phyloP scores from a whole-genome alignment of 805 yeast species.

The Hanseniaspora pseudoguilliermondii region DNA sequence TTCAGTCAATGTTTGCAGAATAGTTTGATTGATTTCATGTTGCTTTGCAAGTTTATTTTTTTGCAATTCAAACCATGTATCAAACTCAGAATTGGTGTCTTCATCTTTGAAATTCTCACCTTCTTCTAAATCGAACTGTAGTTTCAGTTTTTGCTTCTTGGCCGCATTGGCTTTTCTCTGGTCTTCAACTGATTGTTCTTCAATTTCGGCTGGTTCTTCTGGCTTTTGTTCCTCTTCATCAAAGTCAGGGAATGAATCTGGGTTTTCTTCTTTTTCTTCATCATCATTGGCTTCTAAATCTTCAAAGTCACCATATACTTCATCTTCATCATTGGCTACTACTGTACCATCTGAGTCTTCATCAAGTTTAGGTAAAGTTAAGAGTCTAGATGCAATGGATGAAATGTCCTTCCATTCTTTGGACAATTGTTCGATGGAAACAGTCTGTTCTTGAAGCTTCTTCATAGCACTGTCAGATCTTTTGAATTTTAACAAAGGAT shows the following conservation, averaged over 20 bases:
- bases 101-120: slow-evolving; percentile 62
- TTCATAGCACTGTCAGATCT: slow-evolving; percentile 23
- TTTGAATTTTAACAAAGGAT: slow-evolving; percentile 7
- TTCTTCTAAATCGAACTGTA: slow-evolving; percentile 67
- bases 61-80: slow-evolving; percentile 95
- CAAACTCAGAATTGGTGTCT: slow-evolving; percentile 75
- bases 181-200: slow-evolving; percentile 47
- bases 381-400: slow-evolving; percentile 23
- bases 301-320: slow-evolving; percentile 44
- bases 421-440: slow-evolving; percentile 24
- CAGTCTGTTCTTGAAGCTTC: slow-evolving; percentile 26
- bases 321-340: slow-evolving; percentile 34
- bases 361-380: slow-evolving; percentile 24
- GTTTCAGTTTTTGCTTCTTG: slow-evolving; percentile 74
- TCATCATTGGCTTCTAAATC: slow-evolving; percentile 34
- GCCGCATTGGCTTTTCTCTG: slow-evolving; percentile 72
- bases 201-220: slow-evolving; percentile 20
- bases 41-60: slow-evolving; percentile 96
- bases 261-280: slow-evolving; percentile 39
- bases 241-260: slow-evolving; percentile 30
- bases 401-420: slow-evolving; percentile 24
- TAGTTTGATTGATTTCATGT: slow-evolving; percentile 79
- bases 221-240: slow-evolving; percentile 31
- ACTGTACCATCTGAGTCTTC: slow-evolving; percentile 22
- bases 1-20: slow-evolving; percentile 56